A percentile compares a stretch with the other conserved stretches of the same genome.
Conservation (phyloP, 352 stramenopile species). For the Pythium chondricola region DNA sequence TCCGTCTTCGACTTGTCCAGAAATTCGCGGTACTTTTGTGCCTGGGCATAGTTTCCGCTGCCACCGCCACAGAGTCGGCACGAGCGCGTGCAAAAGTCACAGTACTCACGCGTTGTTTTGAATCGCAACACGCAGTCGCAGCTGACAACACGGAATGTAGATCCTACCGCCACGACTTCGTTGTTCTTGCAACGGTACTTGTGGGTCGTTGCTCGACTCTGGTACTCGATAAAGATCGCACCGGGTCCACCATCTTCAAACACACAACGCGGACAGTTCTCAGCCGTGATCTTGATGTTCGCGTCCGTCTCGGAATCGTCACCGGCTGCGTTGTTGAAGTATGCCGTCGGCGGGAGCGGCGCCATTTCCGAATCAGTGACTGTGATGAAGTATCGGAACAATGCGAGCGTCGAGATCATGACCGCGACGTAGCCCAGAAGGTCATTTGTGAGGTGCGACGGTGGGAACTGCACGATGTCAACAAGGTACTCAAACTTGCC, state of each 20-base stretch:
- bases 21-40: constrained; percentile 72
- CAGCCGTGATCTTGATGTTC: constrained; percentile 49
- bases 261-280: constrained; percentile 77
- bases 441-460: constrained; percentile 30
- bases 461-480: constrained; percentile 36
- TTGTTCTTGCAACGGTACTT: constrained; percentile 32
- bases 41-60: constrained; percentile 67
- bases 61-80: constrained; percentile 71
- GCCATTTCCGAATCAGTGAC: constrained; percentile 54
- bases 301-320: constrained; percentile 42
- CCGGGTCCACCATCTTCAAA: constrained; percentile 74
- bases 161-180: constrained; percentile 57
- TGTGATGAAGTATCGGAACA: constrained; percentile 38
- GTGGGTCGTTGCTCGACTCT: constrained; percentile 32
- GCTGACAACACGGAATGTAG: constrained; percentile 76
- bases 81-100: constrained; percentile 65
- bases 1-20: constrained; percentile 52
- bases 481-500: constrained; percentile 62
- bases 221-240: constrained; percentile 67
- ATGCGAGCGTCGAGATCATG: constrained; percentile 29
- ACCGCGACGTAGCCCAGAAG: constrained; percentile 36
- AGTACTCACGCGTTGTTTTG: constrained; percentile 53
- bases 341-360: constrained; percentile 62
- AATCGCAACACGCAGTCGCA: constrained; percentile 83
- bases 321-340: constrained; percentile 52